Percentiles rank a stretch among this genome's conserved stretches.
Evolutionary conservation across 208 protist genomes (phyloP).

Genomic region (Leishmania martiniquensis): DNA sequence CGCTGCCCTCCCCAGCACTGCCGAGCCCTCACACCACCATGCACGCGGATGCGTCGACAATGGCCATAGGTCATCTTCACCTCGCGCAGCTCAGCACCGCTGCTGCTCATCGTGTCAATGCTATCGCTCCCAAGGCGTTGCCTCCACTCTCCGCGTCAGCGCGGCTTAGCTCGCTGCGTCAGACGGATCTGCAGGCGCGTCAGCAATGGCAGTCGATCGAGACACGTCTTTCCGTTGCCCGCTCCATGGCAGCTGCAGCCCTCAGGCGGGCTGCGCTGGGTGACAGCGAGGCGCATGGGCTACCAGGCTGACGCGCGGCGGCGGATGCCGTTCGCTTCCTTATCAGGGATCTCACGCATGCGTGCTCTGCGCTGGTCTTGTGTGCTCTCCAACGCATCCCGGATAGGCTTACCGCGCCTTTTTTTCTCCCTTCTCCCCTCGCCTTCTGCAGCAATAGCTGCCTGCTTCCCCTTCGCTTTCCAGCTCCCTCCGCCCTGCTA

Average conservation of each 20-base stretch:
- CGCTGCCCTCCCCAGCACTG: background rate
- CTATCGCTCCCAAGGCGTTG: background rate
- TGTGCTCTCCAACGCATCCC: background rate
- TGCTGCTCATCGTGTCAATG: background rate
- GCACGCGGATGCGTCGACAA: background rate
- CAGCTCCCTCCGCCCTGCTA: background rate
- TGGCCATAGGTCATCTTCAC: background rate
- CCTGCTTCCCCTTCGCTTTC: background rate
- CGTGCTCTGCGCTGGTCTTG: background rate
- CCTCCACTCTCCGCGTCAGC: background rate
- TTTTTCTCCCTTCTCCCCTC: background rate
- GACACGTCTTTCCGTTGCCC: slow-evolving; percentile 11
- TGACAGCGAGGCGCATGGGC: background rate
- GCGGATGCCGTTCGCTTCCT: background rate
- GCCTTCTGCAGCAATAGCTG: background rate
- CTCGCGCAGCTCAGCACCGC: background rate
- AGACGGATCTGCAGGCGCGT: slow-evolving; percentile 4
- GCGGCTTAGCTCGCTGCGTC: slow-evolving; percentile 4
- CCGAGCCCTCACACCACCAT: too few relatives aligned
- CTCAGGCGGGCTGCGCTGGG: background rate
- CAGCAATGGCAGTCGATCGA: slow-evolving; percentile 19
- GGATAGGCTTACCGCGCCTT: background rate
- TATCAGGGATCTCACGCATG: background rate
- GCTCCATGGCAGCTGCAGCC: slow-evolving; percentile 6
- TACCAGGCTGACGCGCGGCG: background rate